A percentile compares a stretch with the other conserved stretches of the same genome.
These are phyloP conservation scores for Tylopilus felleus DNA, from an alignment of 768 basidiomycete genomes.

Conservation along the genomic window DNA sequence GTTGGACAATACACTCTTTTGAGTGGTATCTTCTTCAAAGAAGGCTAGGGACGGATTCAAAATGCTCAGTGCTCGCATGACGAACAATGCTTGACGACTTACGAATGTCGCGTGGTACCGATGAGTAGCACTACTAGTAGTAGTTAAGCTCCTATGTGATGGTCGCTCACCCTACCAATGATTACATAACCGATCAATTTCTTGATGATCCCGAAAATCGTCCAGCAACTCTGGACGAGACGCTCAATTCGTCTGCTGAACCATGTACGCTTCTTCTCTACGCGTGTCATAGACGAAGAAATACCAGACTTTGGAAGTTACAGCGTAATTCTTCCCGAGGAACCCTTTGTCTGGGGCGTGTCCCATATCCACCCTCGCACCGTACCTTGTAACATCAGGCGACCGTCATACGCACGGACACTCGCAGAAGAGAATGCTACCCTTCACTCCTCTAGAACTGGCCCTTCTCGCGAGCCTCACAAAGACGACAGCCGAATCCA, in stretches of 20 bases:
- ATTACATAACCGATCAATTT: neutral
- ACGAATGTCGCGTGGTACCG: no score
- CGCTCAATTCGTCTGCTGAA: neutral
- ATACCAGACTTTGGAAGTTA: slow-evolving; percentile 47
- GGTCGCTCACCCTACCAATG: no score
- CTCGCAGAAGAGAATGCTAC: neutral
- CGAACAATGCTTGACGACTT: no score
- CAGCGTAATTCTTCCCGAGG: slow-evolving; percentile 59
- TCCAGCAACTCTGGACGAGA: neutral
- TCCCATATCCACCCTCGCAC: slow-evolving; percentile 53
- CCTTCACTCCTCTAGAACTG: neutral
- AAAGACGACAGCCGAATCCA: slow-evolving; percentile 37
- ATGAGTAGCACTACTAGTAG: no score
- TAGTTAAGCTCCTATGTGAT: no score
- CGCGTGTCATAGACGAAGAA: slow-evolving; percentile 1
- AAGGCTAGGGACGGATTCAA: neutral
- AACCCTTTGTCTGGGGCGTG: slow-evolving; percentile 63
- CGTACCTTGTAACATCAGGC: slow-evolving; percentile 54
- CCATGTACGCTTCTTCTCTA: slow-evolving; percentile 6
- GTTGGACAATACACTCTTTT: neutral
- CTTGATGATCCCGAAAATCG: slow-evolving; percentile 2
- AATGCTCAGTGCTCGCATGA: no score
- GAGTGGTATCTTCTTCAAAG: neutral
- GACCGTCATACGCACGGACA: slow-evolving; percentile 49
- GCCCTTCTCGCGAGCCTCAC: neutral